Evolutionary conservation across 768 basidiomycete species (phyloP).

Genomic region (Naganishia vishniacii): DNA sequence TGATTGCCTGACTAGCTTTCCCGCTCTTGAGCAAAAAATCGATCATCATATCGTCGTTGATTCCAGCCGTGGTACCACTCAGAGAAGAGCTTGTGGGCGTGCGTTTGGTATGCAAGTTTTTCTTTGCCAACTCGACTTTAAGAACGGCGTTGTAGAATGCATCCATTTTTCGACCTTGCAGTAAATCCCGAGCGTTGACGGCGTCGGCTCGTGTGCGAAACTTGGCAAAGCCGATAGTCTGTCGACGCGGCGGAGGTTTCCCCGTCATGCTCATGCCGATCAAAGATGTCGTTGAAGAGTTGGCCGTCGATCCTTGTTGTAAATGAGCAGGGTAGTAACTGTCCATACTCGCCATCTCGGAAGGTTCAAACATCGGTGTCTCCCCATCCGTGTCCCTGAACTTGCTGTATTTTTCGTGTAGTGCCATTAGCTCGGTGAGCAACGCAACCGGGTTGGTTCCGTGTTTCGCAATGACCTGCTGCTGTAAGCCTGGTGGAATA

Average conservation of each 20-base stretch:
- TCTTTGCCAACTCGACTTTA: constrained; percentile 99
- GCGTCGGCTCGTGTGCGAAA: constrained; percentile 85
- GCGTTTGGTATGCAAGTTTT: constrained; percentile 93
- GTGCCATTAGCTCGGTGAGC: constrained; percentile 9
- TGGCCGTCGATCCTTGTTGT: constrained; percentile 18
- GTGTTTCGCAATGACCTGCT: constrained; percentile 22
- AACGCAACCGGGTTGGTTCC: constrained; percentile 12
- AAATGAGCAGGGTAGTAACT: constrained; percentile 16
- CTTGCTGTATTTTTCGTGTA: constrained; percentile 12
- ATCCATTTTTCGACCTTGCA: constrained; percentile 86
- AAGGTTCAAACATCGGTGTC: not conserved
- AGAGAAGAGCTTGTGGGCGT: constrained; percentile 40
- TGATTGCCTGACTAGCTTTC: constrained; percentile 22
- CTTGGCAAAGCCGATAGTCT: constrained; percentile 97
- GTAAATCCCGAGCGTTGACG: constrained; percentile 72
- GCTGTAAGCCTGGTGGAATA: constrained; percentile 25
- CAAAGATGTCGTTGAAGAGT: constrained; percentile 22
- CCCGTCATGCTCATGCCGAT: constrained; percentile 20
- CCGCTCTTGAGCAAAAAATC: constrained; percentile 39
- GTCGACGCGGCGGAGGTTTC: constrained; percentile 57
- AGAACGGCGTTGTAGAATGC: constrained; percentile 85
- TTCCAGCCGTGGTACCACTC: not conserved
- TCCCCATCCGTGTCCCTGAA: not conserved
- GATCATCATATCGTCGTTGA: constrained; percentile 53
- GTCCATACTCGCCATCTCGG: constrained; percentile 8